Conservation (phyloP, 163 green algal species). For the Chloromonas sp. region DNA sequence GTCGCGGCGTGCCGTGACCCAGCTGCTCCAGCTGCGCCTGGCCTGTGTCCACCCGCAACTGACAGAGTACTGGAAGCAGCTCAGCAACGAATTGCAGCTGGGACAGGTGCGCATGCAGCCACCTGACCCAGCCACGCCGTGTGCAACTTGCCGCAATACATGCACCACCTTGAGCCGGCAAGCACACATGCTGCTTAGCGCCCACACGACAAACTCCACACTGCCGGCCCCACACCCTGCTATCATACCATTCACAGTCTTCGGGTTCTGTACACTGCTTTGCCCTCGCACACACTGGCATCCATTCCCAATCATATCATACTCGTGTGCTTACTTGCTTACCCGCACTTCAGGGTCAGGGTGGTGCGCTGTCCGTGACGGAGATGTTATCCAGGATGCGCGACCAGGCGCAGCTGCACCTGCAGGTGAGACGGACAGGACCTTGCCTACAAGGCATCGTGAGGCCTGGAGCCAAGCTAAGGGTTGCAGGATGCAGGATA, state of each 20-base stretch:
- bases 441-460: neutral
- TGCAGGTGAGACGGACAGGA: constrained; percentile 33
- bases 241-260: neutral
- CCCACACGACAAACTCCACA: too few relatives aligned
- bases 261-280: neutral
- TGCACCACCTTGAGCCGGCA: too few relatives aligned
- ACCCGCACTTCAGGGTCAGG: constrained; percentile 12
- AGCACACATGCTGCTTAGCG: too few relatives aligned
- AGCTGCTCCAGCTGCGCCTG: constrained; percentile 45
- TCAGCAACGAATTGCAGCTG: constrained; percentile 52
- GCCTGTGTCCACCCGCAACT: constrained; percentile 72
- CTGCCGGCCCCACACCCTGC: neutral
- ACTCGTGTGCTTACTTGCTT: too few relatives aligned
- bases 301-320: too few relatives aligned
- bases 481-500: too few relatives aligned
- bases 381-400: constrained; percentile 55
- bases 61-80: constrained; percentile 51
- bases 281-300: neutral
- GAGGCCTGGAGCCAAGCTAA: neutral
- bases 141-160: too few relatives aligned
- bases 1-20: neutral
- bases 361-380: constrained; percentile 24
- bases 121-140: too few relatives aligned
- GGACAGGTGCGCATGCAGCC: constrained; percentile 18
- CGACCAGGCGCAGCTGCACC: constrained; percentile 50